These are phyloP conservation scores for Gelatoporia subvermispora DNA, from an alignment of 768 basidiomycete species.

Conservation along the genomic window DNA sequence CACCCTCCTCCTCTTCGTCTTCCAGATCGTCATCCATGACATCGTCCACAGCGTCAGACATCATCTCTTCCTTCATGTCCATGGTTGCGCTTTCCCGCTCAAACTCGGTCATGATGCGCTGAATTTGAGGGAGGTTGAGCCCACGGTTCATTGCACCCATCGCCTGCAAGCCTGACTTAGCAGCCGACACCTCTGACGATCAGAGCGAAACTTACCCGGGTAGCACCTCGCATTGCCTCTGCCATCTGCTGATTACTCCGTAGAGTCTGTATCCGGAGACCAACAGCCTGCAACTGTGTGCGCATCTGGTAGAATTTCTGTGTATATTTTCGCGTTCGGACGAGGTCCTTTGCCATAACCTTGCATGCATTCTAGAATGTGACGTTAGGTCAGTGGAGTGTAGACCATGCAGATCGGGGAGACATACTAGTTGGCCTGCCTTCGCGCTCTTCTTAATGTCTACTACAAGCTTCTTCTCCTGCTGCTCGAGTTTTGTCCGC, in stretches of 20 bases:
- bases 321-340: conserved; percentile 89
- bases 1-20: conserved; percentile 94
- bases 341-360: conserved; percentile 98
- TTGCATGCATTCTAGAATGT: conserved; percentile 91
- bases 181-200: not conserved
- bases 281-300: conserved; percentile 95
- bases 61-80: conserved; percentile 99
- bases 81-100: conserved; percentile 96
- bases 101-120: conserved; percentile 96
- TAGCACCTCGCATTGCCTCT: conserved; percentile 97
- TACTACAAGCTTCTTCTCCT: conserved; percentile 92
- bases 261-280: conserved; percentile 91
- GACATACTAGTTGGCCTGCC: conserved; percentile 83
- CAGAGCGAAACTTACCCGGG: conserved; percentile 59
- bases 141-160: conserved; percentile 98
- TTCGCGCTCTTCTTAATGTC: conserved; percentile 98
- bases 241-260: conserved; percentile 99
- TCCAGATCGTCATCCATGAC: conserved; percentile 86
- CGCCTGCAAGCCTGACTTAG: conserved; percentile 48
- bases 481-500: conserved; percentile 86
- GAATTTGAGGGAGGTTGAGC: conserved; percentile 91
- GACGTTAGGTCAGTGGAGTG: conserved; percentile 2
- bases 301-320: conserved; percentile 99
- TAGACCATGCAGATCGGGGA: not conserved
- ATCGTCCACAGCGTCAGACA: conserved; percentile 97